Base-by-base conservation (phyloP, 768 basidiomycete species). In the Suillus decipiens region DNA sequence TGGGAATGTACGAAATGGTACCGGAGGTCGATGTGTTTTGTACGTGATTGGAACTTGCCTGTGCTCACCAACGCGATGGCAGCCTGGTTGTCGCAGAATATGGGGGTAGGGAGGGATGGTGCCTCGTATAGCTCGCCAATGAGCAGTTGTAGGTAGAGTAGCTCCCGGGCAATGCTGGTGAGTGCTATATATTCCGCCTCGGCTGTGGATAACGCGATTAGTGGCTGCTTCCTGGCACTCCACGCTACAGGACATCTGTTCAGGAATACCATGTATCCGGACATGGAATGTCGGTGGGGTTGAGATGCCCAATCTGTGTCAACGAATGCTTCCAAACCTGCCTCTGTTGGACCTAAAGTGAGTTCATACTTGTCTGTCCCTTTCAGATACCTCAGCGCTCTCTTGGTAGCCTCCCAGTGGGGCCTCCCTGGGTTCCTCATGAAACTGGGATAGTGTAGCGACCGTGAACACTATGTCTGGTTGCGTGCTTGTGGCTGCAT, bases 121-220 rank as follows among this genome's bases (percentile, higher is more conserved):
- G n/a, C n/a, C n/a, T n/a, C n/a, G n/a, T n/a, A n/a, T n/a, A n/a
- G n/a, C n/a, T n/a, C n/a, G n/a, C n/a, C n/a, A n/a, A 74, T 31
- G 12, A 75, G 64, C 1, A 56, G 53, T 0, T 63, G 64, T 6
- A 76, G 64, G 41, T 51, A 61, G 1, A 61, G 12, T 4, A 61
- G 14, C 2, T 61, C 60, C 0, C 31, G 11, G 5, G n/a, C 11
- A 0, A 33, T 24, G 4, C 31, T 50, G 0, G 34, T 61, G 2
- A 61, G 48, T 0, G 69, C 68, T 51, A 72, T 71, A 60, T 72
- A 72, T 53, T 77, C 74, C 10, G 73, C 72, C 63, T 73, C 70
- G 0, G 60, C 61, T 3, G 72, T 72, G 9, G 73, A 74, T 9
- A 74, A 62, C 5, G 70, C 70, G 12, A 69, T 68, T 14, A 67